Conservation (phyloP, 2,329 filamentous ascomycete genomes). For the Monosporascus sp. region DNA sequence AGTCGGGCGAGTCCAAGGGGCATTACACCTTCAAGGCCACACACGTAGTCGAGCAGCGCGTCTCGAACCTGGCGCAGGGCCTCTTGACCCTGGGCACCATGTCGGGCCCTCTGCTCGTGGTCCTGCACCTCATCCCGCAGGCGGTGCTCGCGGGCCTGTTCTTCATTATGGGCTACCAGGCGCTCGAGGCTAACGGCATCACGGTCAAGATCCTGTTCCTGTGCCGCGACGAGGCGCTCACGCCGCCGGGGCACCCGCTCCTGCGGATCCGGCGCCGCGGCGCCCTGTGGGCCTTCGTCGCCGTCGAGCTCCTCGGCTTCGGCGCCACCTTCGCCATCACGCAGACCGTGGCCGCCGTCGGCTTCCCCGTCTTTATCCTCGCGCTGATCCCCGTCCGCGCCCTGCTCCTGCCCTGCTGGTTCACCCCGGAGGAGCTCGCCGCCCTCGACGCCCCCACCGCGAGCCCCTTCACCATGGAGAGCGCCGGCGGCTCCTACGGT, state of each 20-base stretch:
- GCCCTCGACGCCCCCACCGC: slow-evolving; percentile 69
- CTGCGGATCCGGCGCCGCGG: slow-evolving; percentile 52
- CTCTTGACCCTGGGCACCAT: slow-evolving; percentile 75
- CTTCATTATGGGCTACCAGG: slow-evolving; percentile 80
- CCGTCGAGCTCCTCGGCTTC: slow-evolving; percentile 63
- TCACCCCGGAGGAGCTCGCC: slow-evolving; percentile 54
- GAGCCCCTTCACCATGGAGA: slow-evolving; percentile 70
- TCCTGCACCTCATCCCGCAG: slow-evolving; percentile 73
- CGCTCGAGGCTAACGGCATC: slow-evolving; percentile 70
- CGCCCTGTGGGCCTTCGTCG: slow-evolving; percentile 68
- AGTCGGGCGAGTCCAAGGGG: slow-evolving; percentile 50
- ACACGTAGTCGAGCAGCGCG: slow-evolving; percentile 71
- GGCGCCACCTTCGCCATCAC: slow-evolving; percentile 78
- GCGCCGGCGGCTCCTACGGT: slow-evolving; percentile 59
- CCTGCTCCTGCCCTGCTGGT: slow-evolving; percentile 56
- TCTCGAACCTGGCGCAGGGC: slow-evolving; percentile 73
- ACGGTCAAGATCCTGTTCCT: slow-evolving; percentile 70
- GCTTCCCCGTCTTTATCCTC: slow-evolving; percentile 71
- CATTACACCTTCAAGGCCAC: slow-evolving; percentile 45
- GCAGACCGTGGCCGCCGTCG: slow-evolving; percentile 75
- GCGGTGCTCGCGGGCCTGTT: slow-evolving; percentile 76
- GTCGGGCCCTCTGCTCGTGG: slow-evolving; percentile 66
- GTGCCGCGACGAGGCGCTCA: slow-evolving; percentile 57
- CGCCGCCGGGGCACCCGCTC: slow-evolving; percentile 53
- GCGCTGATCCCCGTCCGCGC: slow-evolving; percentile 62